Evolutionary conservation across 208 protist species (phyloP).

Genomic region (Willaertia magna): DNA sequence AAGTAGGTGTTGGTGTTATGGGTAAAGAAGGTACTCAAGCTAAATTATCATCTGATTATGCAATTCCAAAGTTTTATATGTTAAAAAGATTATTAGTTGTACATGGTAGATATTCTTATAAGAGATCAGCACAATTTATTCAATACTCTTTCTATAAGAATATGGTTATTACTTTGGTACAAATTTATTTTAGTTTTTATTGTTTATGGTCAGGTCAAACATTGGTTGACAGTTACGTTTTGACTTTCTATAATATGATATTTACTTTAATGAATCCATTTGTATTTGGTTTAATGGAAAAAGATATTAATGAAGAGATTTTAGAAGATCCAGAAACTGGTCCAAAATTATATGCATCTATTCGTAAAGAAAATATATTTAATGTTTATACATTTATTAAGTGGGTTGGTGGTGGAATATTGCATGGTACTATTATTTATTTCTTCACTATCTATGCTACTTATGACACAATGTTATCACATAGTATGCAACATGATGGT

Average conservation of each 20-base stretch:
- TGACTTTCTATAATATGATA: slow-evolving; percentile 3
- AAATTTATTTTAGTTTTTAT: slow-evolving; percentile 62
- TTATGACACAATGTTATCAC: background rate
- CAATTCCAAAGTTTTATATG: slow-evolving; percentile 73
- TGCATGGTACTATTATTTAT: background rate
- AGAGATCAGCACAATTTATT: slow-evolving; percentile 71
- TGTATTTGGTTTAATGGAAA: background rate
- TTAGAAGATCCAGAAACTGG: background rate
- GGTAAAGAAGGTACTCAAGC: slow-evolving; percentile 81
- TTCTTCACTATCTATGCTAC: background rate
- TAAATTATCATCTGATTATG: slow-evolving; percentile 77
- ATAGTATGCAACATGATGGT: background rate
- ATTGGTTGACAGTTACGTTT: background rate
- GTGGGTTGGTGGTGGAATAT: background rate
- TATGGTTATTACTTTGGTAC: slow-evolving; percentile 75
- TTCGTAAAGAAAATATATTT: background rate
- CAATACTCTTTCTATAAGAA: slow-evolving; percentile 96
- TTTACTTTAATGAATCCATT: background rate
- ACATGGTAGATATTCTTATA: slow-evolving; percentile 80
- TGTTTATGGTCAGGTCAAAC: background rate
- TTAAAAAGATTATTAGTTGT: slow-evolving; percentile 75
- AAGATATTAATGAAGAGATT: background rate
- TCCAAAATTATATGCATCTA: background rate
- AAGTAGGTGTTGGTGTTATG: slow-evolving; percentile 72
- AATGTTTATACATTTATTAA: background rate